phyloP scores from a whole-genome alignment of 306 rosid genomes.

The Vicia sativa region DNA sequence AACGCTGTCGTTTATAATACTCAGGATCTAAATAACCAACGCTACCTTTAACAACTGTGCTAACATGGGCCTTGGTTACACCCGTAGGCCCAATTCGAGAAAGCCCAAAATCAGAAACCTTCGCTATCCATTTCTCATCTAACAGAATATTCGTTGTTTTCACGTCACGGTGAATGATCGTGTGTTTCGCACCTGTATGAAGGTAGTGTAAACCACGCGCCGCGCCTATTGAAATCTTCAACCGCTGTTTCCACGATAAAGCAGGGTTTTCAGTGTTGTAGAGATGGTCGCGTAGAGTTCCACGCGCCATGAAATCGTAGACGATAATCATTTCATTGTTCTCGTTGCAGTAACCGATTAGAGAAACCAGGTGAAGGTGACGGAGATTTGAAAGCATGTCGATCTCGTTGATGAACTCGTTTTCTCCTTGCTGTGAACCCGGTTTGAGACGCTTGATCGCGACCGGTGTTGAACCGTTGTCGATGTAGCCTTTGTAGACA shows the following conservation, averaged over 20 bases:
- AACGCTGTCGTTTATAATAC: conserved; percentile 44
- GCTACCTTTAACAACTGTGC: conserved; percentile 47
- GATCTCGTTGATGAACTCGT: conserved; percentile 56
- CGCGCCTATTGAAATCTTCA: conserved; percentile 51
- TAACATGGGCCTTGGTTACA: conserved; percentile 38
- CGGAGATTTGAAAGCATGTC: conserved; percentile 53
- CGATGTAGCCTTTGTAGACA: conserved; percentile 59
- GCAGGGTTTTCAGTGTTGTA: conserved; percentile 41
- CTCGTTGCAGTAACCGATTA: conserved; percentile 50
- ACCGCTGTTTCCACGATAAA: conserved; percentile 50
- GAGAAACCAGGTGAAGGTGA: conserved; percentile 48
- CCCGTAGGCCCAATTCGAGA: conserved; percentile 52
- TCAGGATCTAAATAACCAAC: conserved; percentile 53
- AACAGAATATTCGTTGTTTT: conserved; percentile 58
- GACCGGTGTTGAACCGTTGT: conserved; percentile 36
- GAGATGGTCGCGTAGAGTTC: conserved; percentile 58
- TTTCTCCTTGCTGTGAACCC: conserved; percentile 47
- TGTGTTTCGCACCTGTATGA: conserved; percentile 47
- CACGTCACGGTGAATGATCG: conserved; percentile 68
- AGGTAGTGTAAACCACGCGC: conserved; percentile 62
- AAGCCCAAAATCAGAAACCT: conserved; percentile 63
- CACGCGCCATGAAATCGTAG: conserved; percentile 59
- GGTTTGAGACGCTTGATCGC: conserved; percentile 55
- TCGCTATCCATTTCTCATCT: conserved; percentile 53
- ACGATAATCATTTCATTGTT: conserved; percentile 49